Evolutionary conservation across 2,329 filamentous ascomycete species (phyloP), one percentile per base, ranked within the genome.

Genomic region (Claviceps sp.): DNA sequence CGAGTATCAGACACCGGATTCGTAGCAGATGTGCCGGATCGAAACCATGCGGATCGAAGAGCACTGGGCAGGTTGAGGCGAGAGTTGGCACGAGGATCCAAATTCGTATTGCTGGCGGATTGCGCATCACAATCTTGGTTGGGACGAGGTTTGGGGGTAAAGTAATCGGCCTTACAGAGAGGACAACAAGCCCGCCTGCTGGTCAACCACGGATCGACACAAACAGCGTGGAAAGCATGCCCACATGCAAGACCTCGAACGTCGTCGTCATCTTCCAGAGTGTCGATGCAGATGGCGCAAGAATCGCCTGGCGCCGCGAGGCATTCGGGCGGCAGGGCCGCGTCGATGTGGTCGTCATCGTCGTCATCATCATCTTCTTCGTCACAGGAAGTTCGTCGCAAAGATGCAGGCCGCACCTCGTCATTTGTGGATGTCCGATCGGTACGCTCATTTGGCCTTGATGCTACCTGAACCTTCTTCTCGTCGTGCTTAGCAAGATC

Each of bases 81-180:
- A 2, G 66, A 65, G 48, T 71, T 70, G 48, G 63, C 67, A 37
- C 70, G 68, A 40, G 68, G 56, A 43, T 67, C 65, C 26, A 67
- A 60, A 40, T 55, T 61, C 8, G 54, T 52, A 13, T 52, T 30
- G 30, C 55, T 60, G 46, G 59, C 59, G 22, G 53, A 24, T 34
- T 45, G 52, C 30, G 48, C 49, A 26, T 58, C 56, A 16, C 50
- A 52, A 14, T 70, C 67, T 11, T 71, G 67, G 9, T 67, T 64
- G 3, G 86, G 75, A 16, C 89, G 85, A 49, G 89, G 88, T 70
- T 97, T 97, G 0, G 93, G 91, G 2, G 89, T 84, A 67, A 95
- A 97, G 67, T 97, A 98, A 64, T 98, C 93, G 42, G 91, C 88
- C 71, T 98, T 98, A 75, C 93, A 98, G 6, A 98, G 82, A 5